Evolutionary conservation across 345 rosid species (phyloP).

Genomic region (Eucalyptus coolabah): DNA sequence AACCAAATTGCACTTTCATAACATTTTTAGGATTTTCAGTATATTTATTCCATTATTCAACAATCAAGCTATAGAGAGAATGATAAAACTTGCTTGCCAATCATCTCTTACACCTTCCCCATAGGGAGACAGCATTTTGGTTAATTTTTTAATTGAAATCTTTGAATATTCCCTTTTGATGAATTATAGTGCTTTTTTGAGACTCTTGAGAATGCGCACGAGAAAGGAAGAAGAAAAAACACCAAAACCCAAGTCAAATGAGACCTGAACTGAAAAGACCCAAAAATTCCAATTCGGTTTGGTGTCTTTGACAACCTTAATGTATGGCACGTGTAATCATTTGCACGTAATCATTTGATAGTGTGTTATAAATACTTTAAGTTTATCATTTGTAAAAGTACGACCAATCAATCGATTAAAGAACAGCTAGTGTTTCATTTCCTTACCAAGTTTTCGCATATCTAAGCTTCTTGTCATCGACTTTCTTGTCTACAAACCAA

Average conservation of each 20-base stretch:
- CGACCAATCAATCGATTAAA: background rate
- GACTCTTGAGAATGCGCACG: background rate
- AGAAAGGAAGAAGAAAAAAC: background rate
- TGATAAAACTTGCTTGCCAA: too few relatives aligned
- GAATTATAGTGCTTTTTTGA: background rate
- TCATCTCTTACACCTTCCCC: too few relatives aligned
- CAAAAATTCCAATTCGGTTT: too few relatives aligned
- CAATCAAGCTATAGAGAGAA: too few relatives aligned
- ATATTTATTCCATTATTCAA: background rate
- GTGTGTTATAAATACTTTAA: background rate
- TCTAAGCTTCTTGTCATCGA: background rate
- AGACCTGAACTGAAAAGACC: too few relatives aligned
- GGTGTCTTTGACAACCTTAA: too few relatives aligned
- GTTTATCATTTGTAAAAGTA: background rate
- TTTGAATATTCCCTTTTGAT: background rate
- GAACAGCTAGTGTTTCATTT: background rate
- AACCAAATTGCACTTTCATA: accelerated
- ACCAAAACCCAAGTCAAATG: background rate
- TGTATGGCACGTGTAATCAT: background rate
- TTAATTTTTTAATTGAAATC: background rate
- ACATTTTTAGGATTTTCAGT: background rate
- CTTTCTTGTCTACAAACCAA: background rate
- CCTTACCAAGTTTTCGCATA: background rate
- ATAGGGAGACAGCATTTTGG: too few relatives aligned
- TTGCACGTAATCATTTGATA: background rate